phyloP scores from a whole-genome alignment of 371 early-diverging fungal genomes.

The Rhizopus arrhizus region DNA sequence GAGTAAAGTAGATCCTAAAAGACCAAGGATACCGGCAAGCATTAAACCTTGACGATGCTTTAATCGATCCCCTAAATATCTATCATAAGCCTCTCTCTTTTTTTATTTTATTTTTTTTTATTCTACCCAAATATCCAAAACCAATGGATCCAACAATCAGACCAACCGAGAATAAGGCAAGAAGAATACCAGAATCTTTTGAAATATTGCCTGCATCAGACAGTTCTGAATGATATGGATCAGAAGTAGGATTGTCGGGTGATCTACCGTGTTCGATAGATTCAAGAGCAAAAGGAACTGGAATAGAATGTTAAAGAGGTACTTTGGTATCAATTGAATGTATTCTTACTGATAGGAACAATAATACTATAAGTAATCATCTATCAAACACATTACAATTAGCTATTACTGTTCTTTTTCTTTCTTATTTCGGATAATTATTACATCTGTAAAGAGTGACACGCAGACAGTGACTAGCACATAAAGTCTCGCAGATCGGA shows the following conservation, averaged over 20 bases:
- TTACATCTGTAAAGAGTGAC: conserved; percentile 44
- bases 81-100: not conserved
- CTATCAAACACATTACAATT: conserved; percentile 32
- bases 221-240: conserved; percentile 13
- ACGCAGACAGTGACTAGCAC: conserved; percentile 37
- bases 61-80: conserved; percentile 26
- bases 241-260: not conserved
- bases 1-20: conserved; percentile 54
- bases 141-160: conserved; percentile 69
- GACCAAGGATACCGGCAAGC: conserved; percentile 55
- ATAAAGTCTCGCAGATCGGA: conserved; percentile 35
- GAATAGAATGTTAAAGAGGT: not conserved
- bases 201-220: conserved; percentile 44
- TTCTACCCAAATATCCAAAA: conserved; percentile 54
- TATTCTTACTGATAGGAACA: conserved; percentile 62
- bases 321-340: not conserved
- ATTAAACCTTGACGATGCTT: conserved; percentile 52
- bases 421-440: not conserved
- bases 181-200: conserved; percentile 66
- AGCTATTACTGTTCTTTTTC: not conserved
- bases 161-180: conserved; percentile 65
- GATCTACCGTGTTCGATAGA: conserved; percentile 35
- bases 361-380: conserved; percentile 74
- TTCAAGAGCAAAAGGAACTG: conserved; percentile 68
- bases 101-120: conserved; percentile 29